A percentile compares a stretch with the other conserved stretches of the same genome.
Evolutionary conservation across 257 asterid species (phyloP).

Genomic region (Solanum piurae): DNA sequence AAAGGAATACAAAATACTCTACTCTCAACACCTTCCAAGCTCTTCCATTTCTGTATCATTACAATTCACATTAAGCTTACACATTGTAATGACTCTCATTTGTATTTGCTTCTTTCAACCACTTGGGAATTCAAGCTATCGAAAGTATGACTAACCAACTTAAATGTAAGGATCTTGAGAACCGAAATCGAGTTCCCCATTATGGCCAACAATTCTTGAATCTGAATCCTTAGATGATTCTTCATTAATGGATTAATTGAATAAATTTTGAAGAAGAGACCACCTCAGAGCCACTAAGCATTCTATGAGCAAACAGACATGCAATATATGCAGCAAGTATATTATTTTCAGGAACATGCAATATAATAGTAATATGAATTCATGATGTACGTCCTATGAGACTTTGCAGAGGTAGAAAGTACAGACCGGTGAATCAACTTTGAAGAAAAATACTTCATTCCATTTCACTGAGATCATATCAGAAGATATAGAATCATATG

Average conservation of each 20-base stretch:
- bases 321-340: background rate
- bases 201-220: background rate
- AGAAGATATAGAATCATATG: conserved; percentile 39
- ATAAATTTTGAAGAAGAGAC: background rate
- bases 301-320: background rate
- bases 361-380: background rate
- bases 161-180: background rate
- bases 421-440: conserved; percentile 68
- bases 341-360: background rate
- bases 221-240: background rate
- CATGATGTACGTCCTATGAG: background rate
- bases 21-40: background rate
- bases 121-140: background rate
- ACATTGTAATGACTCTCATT: background rate
- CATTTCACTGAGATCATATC: conserved; percentile 55
- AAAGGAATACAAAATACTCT: background rate
- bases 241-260: background rate
- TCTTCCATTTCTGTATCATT: background rate
- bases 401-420: background rate
- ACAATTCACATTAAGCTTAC: background rate
- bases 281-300: background rate
- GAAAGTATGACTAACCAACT: background rate
- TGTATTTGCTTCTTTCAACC: background rate
- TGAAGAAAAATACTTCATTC: conserved; percentile 94
- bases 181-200: background rate